These are phyloP conservation scores for Barnettozyma botsteinii DNA, from an alignment of 805 yeast genomes.

Conservation along the genomic window DNA sequence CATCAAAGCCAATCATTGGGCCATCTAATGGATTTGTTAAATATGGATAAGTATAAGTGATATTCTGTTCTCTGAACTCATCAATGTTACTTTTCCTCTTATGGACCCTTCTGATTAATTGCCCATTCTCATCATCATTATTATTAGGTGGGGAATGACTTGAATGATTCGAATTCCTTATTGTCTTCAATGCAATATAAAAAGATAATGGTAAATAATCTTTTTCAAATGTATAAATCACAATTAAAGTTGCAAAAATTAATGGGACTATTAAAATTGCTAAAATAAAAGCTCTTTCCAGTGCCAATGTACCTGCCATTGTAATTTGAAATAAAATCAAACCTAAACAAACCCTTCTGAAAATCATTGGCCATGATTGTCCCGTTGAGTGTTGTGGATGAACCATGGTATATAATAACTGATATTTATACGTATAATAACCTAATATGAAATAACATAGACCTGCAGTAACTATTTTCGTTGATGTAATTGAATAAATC, in stretches of 20 bases:
- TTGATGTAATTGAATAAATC: constrained; percentile 84
- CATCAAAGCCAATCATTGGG: constrained; percentile 58
- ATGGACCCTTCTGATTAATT: not conserved
- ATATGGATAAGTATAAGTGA: constrained; percentile 73
- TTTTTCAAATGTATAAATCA: constrained; percentile 76
- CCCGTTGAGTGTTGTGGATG: constrained; percentile 98
- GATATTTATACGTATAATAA: constrained; percentile 85
- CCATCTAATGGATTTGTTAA: constrained; percentile 70
- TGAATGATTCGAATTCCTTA: constrained; percentile 22
- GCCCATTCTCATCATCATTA: not conserved
- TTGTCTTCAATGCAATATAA: constrained; percentile 84
- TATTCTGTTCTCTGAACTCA: constrained; percentile 27
- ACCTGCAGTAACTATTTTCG: constrained; percentile 83
- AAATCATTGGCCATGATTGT: constrained; percentile 88
- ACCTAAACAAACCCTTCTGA: constrained; percentile 78
- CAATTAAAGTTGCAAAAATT: constrained; percentile 59
- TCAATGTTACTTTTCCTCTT: constrained; percentile 25
- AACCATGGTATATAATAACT: constrained; percentile 80
- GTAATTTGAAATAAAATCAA: constrained; percentile 80
- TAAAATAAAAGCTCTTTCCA: constrained; percentile 66
- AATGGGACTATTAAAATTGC: constrained; percentile 73
- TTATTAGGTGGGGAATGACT: not conserved
- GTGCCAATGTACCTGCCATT: constrained; percentile 84
- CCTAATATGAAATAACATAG: constrained; percentile 80
- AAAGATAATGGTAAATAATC: constrained; percentile 76